These are phyloP conservation scores for Diplocarpon rosae DNA, from an alignment of 2,329 filamentous ascomycete species.

Conservation along the genomic window DNA sequence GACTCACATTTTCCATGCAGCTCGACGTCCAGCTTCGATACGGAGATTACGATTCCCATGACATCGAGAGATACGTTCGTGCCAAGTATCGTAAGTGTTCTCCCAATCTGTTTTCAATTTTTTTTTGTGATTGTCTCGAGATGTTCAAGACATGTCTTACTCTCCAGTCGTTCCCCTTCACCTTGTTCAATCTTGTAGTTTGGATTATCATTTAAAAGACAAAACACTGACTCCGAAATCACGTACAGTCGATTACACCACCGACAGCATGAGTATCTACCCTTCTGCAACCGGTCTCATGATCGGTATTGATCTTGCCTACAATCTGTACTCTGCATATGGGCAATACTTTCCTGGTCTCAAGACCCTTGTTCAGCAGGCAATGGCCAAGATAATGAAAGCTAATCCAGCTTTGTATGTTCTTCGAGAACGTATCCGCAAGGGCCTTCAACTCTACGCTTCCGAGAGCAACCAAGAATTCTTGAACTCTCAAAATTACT, in stretches of 20 bases:
- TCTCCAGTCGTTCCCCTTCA: too few relatives aligned
- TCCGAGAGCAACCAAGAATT: slow-evolving; percentile 99
- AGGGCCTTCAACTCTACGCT: slow-evolving; percentile 94
- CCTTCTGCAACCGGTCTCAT: slow-evolving; percentile 93
- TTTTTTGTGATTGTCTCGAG: too few relatives aligned
- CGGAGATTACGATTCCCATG: slow-evolving; percentile 96
- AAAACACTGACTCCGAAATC: too few relatives aligned
- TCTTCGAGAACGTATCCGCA: slow-evolving; percentile 91
- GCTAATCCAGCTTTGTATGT: slow-evolving; percentile 96
- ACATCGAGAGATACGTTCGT: slow-evolving; percentile 94
- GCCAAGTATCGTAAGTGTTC: slow-evolving; percentile 61
- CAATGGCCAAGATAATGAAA: slow-evolving; percentile 99
- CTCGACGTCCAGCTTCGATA: slow-evolving; percentile 92
- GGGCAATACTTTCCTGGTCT: slow-evolving; percentile 98
- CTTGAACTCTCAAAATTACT: slow-evolving; percentile 98
- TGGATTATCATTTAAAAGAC: too few relatives aligned
- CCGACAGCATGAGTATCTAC: slow-evolving; percentile 97
- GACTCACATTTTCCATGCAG: too few relatives aligned
- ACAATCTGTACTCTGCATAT: slow-evolving; percentile 96
- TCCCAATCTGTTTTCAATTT: too few relatives aligned
- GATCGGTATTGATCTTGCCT: slow-evolving; percentile 94
- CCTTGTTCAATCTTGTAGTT: too few relatives aligned
- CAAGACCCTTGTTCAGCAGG: slow-evolving; percentile 90
- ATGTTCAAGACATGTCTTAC: too few relatives aligned
- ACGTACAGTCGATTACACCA: slow-evolving; percentile 71